A percentile compares a stretch with the other conserved stretches of the same genome.
These are phyloP conservation scores for Cutaneotrichosporon cutaneum DNA, from an alignment of 1,284 basidiomycete genomes.

Conservation along the genomic window DNA sequence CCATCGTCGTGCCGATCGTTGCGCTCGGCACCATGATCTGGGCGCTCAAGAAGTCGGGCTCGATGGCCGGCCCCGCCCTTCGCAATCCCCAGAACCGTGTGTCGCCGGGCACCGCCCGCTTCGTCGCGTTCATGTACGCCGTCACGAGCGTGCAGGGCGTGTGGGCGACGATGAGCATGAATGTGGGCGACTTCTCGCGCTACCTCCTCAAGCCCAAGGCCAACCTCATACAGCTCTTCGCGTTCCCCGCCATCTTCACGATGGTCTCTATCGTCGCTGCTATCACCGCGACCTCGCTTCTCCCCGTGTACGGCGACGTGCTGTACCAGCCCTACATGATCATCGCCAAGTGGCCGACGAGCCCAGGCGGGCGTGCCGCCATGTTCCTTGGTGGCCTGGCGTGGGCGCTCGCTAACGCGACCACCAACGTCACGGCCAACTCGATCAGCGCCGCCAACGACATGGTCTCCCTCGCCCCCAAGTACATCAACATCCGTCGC, in stretches of 20 bases:
- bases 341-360: slow-evolving; percentile 65
- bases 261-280: slow-evolving; percentile 61
- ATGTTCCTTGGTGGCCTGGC: slow-evolving; percentile 71
- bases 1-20: slow-evolving; percentile 62
- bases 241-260: slow-evolving; percentile 66
- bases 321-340: slow-evolving; percentile 47
- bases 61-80: slow-evolving; percentile 5
- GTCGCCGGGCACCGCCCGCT: slow-evolving; percentile 33
- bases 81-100: slow-evolving; percentile 26
- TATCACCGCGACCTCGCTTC: slow-evolving; percentile 62
- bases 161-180: slow-evolving; percentile 58
- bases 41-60: slow-evolving; percentile 47
- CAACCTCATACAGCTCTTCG: slow-evolving; percentile 63
- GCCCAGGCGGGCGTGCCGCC: slow-evolving; percentile 59
- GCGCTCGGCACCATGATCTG: slow-evolving; percentile 72
- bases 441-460: slow-evolving; percentile 75
- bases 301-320: slow-evolving; percentile 62
- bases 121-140: slow-evolving; percentile 41
- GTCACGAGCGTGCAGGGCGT: slow-evolving; percentile 41
- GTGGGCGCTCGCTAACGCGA: slow-evolving; percentile 67
- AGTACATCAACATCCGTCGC: slow-evolving; percentile 70
- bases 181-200: slow-evolving; percentile 59
- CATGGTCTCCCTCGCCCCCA: slow-evolving; percentile 59
- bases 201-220: slow-evolving; percentile 47
- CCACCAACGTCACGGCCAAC: slow-evolving; percentile 66